These are phyloP conservation scores for Physaria fendleri DNA, from an alignment of 345 rosid genomes.

Conservation along the genomic window DNA sequence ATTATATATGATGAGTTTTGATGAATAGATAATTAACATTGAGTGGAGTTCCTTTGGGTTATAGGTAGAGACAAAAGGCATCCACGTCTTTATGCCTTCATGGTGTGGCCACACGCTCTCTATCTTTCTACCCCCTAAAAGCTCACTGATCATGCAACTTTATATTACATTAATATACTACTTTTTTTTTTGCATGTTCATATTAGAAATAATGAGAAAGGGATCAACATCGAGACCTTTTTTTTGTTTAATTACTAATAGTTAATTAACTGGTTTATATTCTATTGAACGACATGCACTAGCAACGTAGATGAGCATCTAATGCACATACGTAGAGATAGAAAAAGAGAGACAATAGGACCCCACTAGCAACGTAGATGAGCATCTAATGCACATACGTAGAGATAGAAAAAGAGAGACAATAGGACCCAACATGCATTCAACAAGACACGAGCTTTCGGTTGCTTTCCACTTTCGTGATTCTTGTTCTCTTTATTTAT, in stretches of 20 bases:
- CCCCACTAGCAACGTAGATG: slow-evolving; percentile 25
- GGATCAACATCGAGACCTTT: slow-evolving; percentile 33
- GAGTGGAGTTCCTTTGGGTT: slow-evolving; percentile 16
- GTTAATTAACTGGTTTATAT: slow-evolving; percentile 18
- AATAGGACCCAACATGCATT: slow-evolving; percentile 34
- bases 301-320: slow-evolving; percentile 27
- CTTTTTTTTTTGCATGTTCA: background rate
- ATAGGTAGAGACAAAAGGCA: slow-evolving; percentile 29
- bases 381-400: slow-evolving; percentile 29
- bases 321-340: slow-evolving; percentile 21
- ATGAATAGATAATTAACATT: slow-evolving; percentile 16
- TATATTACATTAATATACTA: background rate
- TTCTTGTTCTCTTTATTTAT: too few relatives aligned
- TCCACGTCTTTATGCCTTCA: slow-evolving; percentile 23
- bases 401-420: slow-evolving; percentile 27
- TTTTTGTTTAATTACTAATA: slow-evolving; percentile 16
- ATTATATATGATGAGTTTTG: background rate
- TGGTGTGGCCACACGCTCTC: slow-evolving; percentile 24
- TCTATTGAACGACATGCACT: slow-evolving; percentile 28
- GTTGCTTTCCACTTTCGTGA: too few relatives aligned
- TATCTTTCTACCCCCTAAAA: slow-evolving; percentile 21
- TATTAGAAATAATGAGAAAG: slow-evolving; percentile 10
- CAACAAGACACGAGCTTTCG: too few relatives aligned
- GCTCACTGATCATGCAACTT: slow-evolving; percentile 25
- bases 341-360: slow-evolving; percentile 30